Percentiles rank a stretch among this genome's conserved stretches.
phyloP scores from a whole-genome alignment of 805 yeast species.

The Maudiozyma turicensis region DNA sequence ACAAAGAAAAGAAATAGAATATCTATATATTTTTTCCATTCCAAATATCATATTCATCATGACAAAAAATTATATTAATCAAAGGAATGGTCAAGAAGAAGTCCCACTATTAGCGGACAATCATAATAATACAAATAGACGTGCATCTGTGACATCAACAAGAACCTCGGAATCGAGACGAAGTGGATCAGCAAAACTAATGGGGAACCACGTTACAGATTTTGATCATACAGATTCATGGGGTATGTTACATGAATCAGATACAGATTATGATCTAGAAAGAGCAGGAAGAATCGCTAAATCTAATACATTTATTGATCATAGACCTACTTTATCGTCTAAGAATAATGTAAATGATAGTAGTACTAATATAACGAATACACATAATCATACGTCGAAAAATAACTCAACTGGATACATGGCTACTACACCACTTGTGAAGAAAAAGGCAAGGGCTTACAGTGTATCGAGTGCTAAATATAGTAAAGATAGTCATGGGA shows the following conservation, averaged over 20 bases:
- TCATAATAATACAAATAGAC: background rate
- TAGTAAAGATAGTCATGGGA: background rate
- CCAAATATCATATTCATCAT: background rate
- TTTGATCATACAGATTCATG: constrained; percentile 27
- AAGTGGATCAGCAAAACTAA: background rate
- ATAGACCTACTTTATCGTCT: constrained; percentile 15
- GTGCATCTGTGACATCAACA: background rate
- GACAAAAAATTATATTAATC: background rate
- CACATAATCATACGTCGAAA: background rate
- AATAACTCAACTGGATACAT: background rate
- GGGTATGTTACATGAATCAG: constrained; percentile 27
- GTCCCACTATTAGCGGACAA: background rate
- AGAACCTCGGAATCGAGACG: constrained; percentile 1
- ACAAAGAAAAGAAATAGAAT: too few species aligned
- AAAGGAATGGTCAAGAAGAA: background rate
- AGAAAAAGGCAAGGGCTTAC: background rate
- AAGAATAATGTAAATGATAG: background rate
- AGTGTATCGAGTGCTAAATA: background rate
- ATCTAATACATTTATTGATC: constrained; percentile 19
- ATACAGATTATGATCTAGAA: constrained; percentile 9
- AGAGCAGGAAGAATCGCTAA: constrained; percentile 7
- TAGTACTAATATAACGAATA: background rate
- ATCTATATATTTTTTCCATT: too few species aligned
- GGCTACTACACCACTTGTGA: background rate
- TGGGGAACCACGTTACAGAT: constrained; percentile 11